These are phyloP conservation scores for Alternaria sp. DNA, from an alignment of 2,329 filamentous ascomycete species.

Conservation along the genomic window DNA sequence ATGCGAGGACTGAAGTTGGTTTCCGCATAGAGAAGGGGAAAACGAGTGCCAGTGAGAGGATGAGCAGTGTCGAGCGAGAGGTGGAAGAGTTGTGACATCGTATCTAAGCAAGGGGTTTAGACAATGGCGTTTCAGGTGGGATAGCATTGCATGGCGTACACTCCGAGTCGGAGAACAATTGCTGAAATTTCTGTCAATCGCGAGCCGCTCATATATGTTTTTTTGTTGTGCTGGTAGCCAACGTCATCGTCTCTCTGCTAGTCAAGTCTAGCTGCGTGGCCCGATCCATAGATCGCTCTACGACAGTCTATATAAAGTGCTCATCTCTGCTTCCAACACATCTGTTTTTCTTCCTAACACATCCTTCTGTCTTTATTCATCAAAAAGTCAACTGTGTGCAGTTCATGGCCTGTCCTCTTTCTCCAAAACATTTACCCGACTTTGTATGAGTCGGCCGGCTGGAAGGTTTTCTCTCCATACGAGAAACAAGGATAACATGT, in stretches of 20 bases:
- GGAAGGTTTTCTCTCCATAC: too few species aligned
- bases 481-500: fast-evolving
- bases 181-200: not conserved
- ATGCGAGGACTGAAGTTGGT: slow-evolving; percentile 46
- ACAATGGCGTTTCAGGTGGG: not conserved
- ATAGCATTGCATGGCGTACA: slow-evolving; percentile 14
- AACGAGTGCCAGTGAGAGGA: not conserved
- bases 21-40: slow-evolving; percentile 37
- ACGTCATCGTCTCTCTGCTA: not conserved
- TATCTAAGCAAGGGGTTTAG: not conserved
- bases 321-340: not conserved
- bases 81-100: not conserved
- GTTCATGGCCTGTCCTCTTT: not conserved
- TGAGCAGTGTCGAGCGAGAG: slow-evolving; percentile 4
- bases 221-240: not conserved
- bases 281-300: not conserved
- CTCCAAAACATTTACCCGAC: too few species aligned
- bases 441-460: too few species aligned
- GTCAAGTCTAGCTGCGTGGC: not conserved
- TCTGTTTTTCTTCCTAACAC: not conserved
- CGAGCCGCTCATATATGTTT: not conserved
- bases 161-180: not conserved
- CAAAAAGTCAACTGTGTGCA: too few species aligned
- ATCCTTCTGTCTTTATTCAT: not conserved
- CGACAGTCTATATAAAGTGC: not conserved